Conservation (phyloP, 148 eudicot species). For the Vaccinium corymbosum region DNA sequence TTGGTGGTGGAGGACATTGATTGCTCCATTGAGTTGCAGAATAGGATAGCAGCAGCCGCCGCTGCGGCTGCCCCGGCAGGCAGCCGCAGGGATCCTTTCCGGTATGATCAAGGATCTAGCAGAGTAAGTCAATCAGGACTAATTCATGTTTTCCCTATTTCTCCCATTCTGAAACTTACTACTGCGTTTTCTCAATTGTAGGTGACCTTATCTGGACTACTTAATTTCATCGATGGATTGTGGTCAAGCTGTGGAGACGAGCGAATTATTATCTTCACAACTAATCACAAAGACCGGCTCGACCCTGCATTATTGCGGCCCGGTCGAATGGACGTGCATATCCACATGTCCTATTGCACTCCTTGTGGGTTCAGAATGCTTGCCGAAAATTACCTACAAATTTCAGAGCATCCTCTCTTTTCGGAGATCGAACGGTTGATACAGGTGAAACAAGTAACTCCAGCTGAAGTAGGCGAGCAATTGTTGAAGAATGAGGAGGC, state of each 20-base stretch:
- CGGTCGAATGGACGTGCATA: conserved; percentile 74
- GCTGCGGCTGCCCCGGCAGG: neutral
- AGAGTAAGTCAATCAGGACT: neutral
- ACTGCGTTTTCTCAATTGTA: neutral
- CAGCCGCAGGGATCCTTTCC: neutral
- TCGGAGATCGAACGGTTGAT: conserved; percentile 27
- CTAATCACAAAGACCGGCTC: conserved; percentile 64
- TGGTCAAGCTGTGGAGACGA: conserved; percentile 76
- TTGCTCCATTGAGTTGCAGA: conserved; percentile 29
- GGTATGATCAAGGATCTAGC: neutral
- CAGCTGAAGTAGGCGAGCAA: conserved; percentile 48
- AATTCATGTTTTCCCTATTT: neutral
- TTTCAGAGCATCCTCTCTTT: conserved; percentile 34
- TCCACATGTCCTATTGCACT: conserved; percentile 70
- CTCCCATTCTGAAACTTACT: neutral
- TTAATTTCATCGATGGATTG: conserved; percentile 65
- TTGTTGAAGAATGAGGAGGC: conserved; percentile 36
- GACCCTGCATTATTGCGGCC: conserved; percentile 66
- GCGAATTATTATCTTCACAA: conserved; percentile 56
- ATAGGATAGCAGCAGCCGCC: neutral
- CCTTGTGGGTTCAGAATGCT: conserved; percentile 47
- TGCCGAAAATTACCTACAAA: conserved; percentile 44
- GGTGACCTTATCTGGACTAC: conserved; percentile 61
- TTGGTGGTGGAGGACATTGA: conserved; percentile 39
- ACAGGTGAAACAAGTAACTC: conserved; percentile 29